Conservation (phyloP, 768 basidiomycete species). For the Lactifluus rugatus region DNA sequence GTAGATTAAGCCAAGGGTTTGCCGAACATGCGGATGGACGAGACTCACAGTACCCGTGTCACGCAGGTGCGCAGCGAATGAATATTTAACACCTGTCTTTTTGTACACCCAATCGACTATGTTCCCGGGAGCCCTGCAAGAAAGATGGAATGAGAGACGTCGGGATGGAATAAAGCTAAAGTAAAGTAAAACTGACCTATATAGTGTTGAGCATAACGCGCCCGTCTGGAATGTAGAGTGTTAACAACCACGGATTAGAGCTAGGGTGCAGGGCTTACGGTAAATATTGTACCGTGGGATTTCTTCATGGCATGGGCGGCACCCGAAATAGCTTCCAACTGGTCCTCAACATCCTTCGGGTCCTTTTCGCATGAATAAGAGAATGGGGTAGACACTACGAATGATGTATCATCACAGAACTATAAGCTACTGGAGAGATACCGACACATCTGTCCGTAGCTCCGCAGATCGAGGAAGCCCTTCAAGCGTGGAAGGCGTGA, state of each 20-base stretch:
- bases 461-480: slow-evolving; percentile 66
- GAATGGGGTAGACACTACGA: slow-evolving; percentile 65
- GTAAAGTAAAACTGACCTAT: slow-evolving; percentile 29
- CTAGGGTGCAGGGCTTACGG: slow-evolving; percentile 27
- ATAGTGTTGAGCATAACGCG: slow-evolving; percentile 36
- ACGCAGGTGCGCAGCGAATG: slow-evolving; percentile 53
- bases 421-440: background rate
- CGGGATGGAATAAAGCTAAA: background rate
- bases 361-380: slow-evolving; percentile 56
- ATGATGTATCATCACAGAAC: background rate
- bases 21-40: too few relatives aligned
- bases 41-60: slow-evolving; percentile 59
- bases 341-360: slow-evolving; percentile 66
- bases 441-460: slow-evolving; percentile 74
- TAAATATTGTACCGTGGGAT: slow-evolving; percentile 48
- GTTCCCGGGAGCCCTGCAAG: slow-evolving; percentile 44
- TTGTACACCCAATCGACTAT: slow-evolving; percentile 61
- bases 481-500: slow-evolving; percentile 41
- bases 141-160: slow-evolving; percentile 10
- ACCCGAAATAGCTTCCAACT: slow-evolving; percentile 61
- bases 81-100: slow-evolving; percentile 46
- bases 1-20: background rate
- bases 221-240: slow-evolving; percentile 30
- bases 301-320: slow-evolving; percentile 47
- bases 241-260: background rate